Evolutionary conservation across 2,329 filamentous ascomycete species (phyloP).

Genomic region (Dactylella cylindrospora): DNA sequence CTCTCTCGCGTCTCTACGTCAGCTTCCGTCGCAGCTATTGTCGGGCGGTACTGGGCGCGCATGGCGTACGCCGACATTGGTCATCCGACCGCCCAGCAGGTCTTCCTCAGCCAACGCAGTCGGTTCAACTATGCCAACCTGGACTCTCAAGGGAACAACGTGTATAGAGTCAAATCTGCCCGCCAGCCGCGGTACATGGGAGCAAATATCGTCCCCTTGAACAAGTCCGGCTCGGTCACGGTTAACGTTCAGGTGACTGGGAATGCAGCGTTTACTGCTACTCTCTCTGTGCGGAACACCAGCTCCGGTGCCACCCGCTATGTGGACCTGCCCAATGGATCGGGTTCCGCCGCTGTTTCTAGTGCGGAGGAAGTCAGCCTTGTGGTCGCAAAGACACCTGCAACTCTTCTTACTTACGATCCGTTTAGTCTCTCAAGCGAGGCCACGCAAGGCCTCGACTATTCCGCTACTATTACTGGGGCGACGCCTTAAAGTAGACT

Average conservation of each 20-base stretch:
- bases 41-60: conserved; percentile 58
- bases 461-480: conserved; percentile 52
- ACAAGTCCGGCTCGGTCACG: conserved; percentile 50
- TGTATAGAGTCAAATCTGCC: conserved; percentile 55
- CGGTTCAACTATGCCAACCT: conserved; percentile 55
- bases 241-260: conserved; percentile 51
- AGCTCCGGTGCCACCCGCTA: conserved; percentile 52
- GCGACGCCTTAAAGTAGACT: conserved; percentile 49
- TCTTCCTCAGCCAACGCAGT: conserved; percentile 52
- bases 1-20: conserved; percentile 53
- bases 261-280: conserved; percentile 53
- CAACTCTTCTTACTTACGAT: conserved; percentile 55
- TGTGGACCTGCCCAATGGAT: conserved; percentile 51
- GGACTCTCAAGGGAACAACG: conserved; percentile 51
- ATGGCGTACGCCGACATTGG: conserved; percentile 60
- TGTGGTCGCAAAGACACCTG: conserved; percentile 58
- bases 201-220: conserved; percentile 57
- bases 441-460: conserved; percentile 53
- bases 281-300: conserved; percentile 52
- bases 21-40: conserved; percentile 52
- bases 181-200: conserved; percentile 58
- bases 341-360: conserved; percentile 51
- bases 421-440: conserved; percentile 53
- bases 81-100: conserved; percentile 53
- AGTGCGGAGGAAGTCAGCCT: conserved; percentile 55